Evolutionary conservation across 1,284 basidiomycete genomes (phyloP).

Genomic region (Fistulinella cinereoalba): DNA sequence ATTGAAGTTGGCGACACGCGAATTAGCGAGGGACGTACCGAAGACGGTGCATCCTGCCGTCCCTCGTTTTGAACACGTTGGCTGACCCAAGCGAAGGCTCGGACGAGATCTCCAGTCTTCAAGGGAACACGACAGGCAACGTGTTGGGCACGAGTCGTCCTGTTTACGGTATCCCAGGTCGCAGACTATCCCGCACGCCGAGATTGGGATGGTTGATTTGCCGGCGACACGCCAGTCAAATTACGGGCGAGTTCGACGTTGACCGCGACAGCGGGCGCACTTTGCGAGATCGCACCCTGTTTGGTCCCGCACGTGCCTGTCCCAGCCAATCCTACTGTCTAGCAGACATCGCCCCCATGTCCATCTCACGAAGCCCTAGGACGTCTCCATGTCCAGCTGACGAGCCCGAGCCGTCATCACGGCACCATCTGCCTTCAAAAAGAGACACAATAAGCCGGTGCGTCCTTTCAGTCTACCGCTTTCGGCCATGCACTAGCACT

Average conservation of each 20-base stretch:
- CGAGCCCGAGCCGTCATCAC: slow-evolving; percentile 1
- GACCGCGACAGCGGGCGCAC: slow-evolving; percentile 5
- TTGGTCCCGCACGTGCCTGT: slow-evolving; percentile 7
- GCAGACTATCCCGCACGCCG: not conserved
- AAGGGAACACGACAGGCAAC: slow-evolving; percentile 52
- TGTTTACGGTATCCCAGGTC: slow-evolving; percentile 27
- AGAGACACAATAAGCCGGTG: slow-evolving; percentile 6
- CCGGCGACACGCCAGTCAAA: too few species aligned
- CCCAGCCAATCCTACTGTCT: not conserved
- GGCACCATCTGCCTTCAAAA: slow-evolving; percentile 5
- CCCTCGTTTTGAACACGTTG: slow-evolving; percentile 71
- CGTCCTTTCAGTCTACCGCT: slow-evolving; percentile 21
- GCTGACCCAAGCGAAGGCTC: slow-evolving; percentile 23
- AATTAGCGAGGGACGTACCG: slow-evolving; percentile 56
- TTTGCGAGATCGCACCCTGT: slow-evolving; percentile 8
- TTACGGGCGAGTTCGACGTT: slow-evolving; percentile 1
- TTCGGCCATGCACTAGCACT: slow-evolving; percentile 13
- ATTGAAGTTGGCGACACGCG: slow-evolving; percentile 34
- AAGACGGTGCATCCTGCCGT: slow-evolving; percentile 68
- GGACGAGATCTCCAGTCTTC: slow-evolving; percentile 28
- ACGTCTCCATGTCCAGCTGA: not conserved
- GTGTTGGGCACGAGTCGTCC: slow-evolving; percentile 67
- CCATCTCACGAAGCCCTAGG: slow-evolving; percentile 8
- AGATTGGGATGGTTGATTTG: too few species aligned
- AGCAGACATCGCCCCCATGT: slow-evolving; percentile 3